Base-by-base conservation (phyloP, 768 basidiomycete species). In the Hydnomerulius pinastri region DNA sequence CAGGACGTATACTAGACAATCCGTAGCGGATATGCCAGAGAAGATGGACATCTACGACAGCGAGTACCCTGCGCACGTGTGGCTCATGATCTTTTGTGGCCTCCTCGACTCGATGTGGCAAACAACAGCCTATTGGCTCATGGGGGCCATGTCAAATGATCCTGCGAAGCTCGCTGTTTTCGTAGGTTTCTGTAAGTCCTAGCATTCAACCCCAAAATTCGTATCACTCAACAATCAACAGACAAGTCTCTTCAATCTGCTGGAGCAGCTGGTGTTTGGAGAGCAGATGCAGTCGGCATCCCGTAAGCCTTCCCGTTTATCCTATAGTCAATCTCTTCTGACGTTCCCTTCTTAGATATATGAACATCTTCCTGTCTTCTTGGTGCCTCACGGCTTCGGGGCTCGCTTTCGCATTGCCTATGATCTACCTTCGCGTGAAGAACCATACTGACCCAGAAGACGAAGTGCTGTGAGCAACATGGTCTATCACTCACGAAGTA, bases 101-200 rank as follows among this genome's bases (percentile, higher is more conserved):
- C 56, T 92, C 3, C 76, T 91, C 43, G 91, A 93, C 51, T 77
- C 90, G 1, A 85, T 90, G 81, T 92, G 88, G 88, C 91, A 92
- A 64, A 90, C 86, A 3, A 82, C 81, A 0, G 82, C 83, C 3
- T 90, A 91, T 66, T 90, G 87, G 87, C 76, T 89, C 58, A 87
- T 90, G 81, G 90, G 91, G 24, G 86, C 87, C 12, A 88, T 93
- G 85, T 89, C 87, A 13, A 91, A 92, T 51, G 81, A 90, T 60
- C 82, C 87, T 3, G 79, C 77, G 4, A 90, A 88, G 66, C 79
- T 93, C 18, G 89, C 91, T 0, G 80, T 90, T 63, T 86, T 92
- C 63, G 71, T 85, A 11, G 91, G 91, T 25, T 88, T 93, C 58
- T 92, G 90, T 91, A 58, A 57, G 86, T 78, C 33, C 20, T 12